phyloP scores from a whole-genome alignment of 352 stramenopile species.

The Phytophthora megakarya region DNA sequence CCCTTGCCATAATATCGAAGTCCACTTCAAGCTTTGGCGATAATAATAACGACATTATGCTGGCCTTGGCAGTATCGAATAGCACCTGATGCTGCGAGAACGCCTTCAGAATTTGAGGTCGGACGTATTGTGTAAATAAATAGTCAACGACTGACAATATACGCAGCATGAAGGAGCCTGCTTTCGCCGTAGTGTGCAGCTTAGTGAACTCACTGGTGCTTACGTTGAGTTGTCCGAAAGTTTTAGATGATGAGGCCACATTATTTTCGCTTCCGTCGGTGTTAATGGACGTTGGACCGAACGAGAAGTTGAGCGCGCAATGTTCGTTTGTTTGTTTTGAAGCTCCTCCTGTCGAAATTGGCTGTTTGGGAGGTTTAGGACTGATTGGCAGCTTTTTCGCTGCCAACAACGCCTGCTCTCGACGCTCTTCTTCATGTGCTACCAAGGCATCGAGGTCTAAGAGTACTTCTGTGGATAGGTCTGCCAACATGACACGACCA shows the following conservation, averaged over 20 bases:
- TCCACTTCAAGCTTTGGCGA: constrained; percentile 52
- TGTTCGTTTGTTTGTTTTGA: constrained; percentile 23
- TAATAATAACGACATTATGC: constrained; percentile 48
- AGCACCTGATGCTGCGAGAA: constrained; percentile 65
- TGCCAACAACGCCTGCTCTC: constrained; percentile 7
- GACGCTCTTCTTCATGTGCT: constrained; percentile 40
- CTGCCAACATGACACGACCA: constrained; percentile 48
- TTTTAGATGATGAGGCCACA: not conserved
- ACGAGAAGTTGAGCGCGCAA: constrained; percentile 35
- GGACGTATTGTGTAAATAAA: constrained; percentile 41
- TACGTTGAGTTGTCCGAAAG: constrained; percentile 35
- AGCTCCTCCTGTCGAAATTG: not conserved
- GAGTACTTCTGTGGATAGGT: constrained; percentile 57
- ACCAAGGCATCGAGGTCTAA: constrained; percentile 66
- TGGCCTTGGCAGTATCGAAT: constrained; percentile 55
- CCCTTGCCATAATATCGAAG: constrained; percentile 67
- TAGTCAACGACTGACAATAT: constrained; percentile 53
- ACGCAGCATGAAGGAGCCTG: constrained; percentile 51
- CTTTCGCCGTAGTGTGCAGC: constrained; percentile 60
- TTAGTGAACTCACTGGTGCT: constrained; percentile 67
- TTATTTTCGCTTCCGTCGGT: not conserved
- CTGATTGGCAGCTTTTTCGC: constrained; percentile 7
- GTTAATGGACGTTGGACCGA: constrained; percentile 11
- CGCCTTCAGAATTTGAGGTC: constrained; percentile 45
- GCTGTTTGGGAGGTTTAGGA: constrained; percentile 6